Percentiles rank a stretch among this genome's conserved stretches.
phyloP scores from a whole-genome alignment of 2,329 filamentous ascomycete genomes.

The Ascochyta koolunga region DNA sequence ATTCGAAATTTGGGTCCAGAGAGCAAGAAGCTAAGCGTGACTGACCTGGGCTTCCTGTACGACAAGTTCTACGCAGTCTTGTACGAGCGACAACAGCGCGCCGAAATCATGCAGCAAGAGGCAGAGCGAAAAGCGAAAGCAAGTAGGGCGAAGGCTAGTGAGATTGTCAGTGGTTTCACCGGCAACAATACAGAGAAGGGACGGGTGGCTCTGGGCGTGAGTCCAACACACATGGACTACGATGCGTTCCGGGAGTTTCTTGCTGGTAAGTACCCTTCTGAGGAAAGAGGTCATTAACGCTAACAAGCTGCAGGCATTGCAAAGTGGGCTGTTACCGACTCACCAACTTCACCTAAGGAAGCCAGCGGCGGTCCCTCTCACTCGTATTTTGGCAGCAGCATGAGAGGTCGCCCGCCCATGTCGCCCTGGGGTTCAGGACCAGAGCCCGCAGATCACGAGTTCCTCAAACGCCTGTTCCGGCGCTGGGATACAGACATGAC shows the following conservation, averaged over 20 bases:
- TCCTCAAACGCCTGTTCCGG: constrained; percentile 83
- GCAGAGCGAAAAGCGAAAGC: constrained; percentile 72
- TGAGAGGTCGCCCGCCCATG: constrained; percentile 49
- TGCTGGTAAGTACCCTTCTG: constrained; percentile 56
- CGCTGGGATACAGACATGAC: constrained; percentile 84
- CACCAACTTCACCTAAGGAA: constrained; percentile 67
- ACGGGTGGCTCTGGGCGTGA: constrained; percentile 84
- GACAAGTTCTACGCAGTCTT: constrained; percentile 92
- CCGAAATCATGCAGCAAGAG: constrained; percentile 70
- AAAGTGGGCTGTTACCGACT: constrained; percentile 92
- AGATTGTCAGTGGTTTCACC: constrained; percentile 56
- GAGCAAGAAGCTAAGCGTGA: constrained; percentile 84
- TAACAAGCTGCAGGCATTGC: constrained; percentile 66
- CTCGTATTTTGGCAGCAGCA: constrained; percentile 61
- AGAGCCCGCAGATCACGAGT: constrained; percentile 90
- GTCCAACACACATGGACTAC: constrained; percentile 94
- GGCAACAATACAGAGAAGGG: constrained; percentile 74
- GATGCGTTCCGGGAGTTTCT: constrained; percentile 94
- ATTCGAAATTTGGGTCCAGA: constrained; percentile 95
- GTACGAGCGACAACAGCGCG: constrained; percentile 88
- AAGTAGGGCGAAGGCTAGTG: constrained; percentile 60
- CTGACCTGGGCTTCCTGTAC: constrained; percentile 88
- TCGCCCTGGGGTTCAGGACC: constrained; percentile 66
- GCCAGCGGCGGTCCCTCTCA: constrained; percentile 57
- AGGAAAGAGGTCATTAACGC: not conserved